Evolutionary conservation across 2,329 filamentous ascomycete species (phyloP).

Genomic region (Albifimbria verrucaria): DNA sequence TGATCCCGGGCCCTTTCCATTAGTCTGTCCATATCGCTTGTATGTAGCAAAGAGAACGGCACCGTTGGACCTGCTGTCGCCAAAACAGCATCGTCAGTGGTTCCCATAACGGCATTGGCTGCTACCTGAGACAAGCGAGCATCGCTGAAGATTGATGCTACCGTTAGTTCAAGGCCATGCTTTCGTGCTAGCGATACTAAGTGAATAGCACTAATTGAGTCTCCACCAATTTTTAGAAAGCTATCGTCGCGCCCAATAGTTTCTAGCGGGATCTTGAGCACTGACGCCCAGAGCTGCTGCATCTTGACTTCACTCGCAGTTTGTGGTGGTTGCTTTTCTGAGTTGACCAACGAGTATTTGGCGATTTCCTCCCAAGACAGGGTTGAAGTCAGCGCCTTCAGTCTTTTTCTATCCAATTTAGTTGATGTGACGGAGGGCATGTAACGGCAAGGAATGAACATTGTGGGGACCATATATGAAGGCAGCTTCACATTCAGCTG

Average conservation of each 20-base stretch:
- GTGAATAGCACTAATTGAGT: conserved; percentile 21
- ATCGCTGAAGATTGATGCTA: conserved; percentile 13
- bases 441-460: no score
- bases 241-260: conserved; percentile 25
- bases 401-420: no score
- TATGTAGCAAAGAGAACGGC: background rate
- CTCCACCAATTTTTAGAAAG: conserved; percentile 24
- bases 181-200: conserved; percentile 6
- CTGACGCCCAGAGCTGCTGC: conserved; percentile 7
- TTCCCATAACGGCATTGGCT: background rate
- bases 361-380: no score
- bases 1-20: no score
- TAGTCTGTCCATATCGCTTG: no score
- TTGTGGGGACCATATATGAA: no score
- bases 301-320: conserved; percentile 3
- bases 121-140: conserved; percentile 7
- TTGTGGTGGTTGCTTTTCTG: background rate
- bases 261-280: background rate
- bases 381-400: no score
- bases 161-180: conserved; percentile 3
- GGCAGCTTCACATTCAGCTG: no score
- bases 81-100: background rate
- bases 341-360: background rate
- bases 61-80: no score
- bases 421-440: no score